Base-by-base conservation (phyloP, 805 yeast genomes). In the Nakazawaea anatomiae region DNA sequence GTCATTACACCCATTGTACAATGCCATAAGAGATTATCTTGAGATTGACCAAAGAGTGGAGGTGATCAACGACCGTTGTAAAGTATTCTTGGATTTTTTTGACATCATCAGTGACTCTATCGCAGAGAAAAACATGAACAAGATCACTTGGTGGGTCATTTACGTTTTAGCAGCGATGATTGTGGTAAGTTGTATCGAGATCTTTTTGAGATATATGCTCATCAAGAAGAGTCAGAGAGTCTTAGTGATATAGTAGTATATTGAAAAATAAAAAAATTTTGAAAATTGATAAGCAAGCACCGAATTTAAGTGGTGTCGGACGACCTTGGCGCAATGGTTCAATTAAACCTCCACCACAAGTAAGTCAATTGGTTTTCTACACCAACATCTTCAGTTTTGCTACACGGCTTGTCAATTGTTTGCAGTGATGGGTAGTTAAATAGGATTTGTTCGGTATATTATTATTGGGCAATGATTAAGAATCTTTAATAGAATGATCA, bases 21-120 rank as follows among this genome's bases (percentile, higher is more conserved):
- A 76, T 36, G 97, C 97, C 1, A 83, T 91, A 51, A 71, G 97
- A 52, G 97, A 94, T 56, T 94, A 94, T 60, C 70, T 94, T 51
- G 99, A 94, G 67, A 91, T 94, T 55, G 97, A 92, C 63, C 96
- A 89, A 67, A 72, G 99, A 49, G 97, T 92, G 32, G 91, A 88
- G 61, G 97, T 94, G 5, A 74, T 94, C 46, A 94, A 94, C 60
- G 97, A 92, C 64, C 73, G 97, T 46, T 91, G 98, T 66, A 87
- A 87, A 63, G 97, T 94, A 31, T 94, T 92, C 60, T 71, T 94
- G 61, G 99, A 94, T 62, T 87, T 94, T 60, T 88, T 89, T 62
- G 96, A 91, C 60, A 87, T 94, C 50, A 83, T 94, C 56, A 90
- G 92, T 25, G 98, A 94, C 63, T 88, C 96, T 44, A 85, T 94